A percentile compares a stretch with the other conserved stretches of the same genome.
phyloP scores from a whole-genome alignment of 208 protist species.

The Strigomonas culicis region DNA sequence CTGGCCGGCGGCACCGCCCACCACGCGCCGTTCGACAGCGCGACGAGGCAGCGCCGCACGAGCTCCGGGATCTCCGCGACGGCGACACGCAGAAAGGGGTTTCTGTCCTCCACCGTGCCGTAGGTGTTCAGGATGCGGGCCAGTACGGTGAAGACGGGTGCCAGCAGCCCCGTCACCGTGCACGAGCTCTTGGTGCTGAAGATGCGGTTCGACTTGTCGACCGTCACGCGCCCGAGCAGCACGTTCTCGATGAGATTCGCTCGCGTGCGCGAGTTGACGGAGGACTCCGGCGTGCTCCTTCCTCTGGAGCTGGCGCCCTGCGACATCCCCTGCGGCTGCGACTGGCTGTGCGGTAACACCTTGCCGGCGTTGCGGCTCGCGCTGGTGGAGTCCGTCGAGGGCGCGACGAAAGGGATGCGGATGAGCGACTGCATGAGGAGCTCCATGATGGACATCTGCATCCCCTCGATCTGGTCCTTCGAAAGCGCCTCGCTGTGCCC shows the following conservation, averaged over 20 bases:
- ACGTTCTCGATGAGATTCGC: conserved; percentile 1
- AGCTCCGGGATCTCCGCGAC: conserved; percentile 8
- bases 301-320: too few relatives aligned
- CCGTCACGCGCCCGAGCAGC: background rate
- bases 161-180: conserved; percentile 20
- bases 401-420: background rate
- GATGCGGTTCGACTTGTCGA: background rate
- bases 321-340: too few relatives aligned
- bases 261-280: background rate
- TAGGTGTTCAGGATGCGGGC: background rate
- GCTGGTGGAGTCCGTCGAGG: background rate
- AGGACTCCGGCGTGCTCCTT: too few relatives aligned
- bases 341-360: too few relatives aligned
- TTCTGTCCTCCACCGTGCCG: background rate
- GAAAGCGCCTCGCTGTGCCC: background rate
- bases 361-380: too few relatives aligned
- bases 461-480: background rate
- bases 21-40: conserved; percentile 1
- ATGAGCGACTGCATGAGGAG: background rate
- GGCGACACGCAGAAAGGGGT: conserved; percentile 12
- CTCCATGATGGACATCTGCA: background rate
- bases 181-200: conserved; percentile 3
- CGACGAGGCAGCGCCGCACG: background rate
- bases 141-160: conserved; percentile 19
- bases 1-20: background rate